Evolutionary conservation across 176 grass and related monocot species (phyloP).

Genomic region (Bolboschoenus planiculmis): DNA sequence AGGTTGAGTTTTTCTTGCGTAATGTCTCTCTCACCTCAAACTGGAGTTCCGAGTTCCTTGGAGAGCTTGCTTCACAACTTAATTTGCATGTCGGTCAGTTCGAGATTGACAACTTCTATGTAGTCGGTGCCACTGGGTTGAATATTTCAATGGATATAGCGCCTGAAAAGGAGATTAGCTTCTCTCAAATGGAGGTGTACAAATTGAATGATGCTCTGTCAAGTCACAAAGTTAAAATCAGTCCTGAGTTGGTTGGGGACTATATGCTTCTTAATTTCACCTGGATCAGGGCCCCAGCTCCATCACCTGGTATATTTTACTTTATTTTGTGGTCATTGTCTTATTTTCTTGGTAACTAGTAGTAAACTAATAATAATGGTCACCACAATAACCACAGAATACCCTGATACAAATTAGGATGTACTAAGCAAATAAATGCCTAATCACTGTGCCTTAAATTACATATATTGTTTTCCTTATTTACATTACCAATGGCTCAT

Average conservation of each 20-base stretch:
- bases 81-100: slow-evolving; percentile 54
- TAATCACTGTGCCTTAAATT: slow-evolving; percentile 1
- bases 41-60: slow-evolving; percentile 79
- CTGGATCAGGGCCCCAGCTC: slow-evolving; percentile 58
- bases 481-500: slow-evolving; percentile 6
- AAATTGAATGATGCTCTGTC: slow-evolving; percentile 68
- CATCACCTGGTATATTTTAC: slow-evolving; percentile 57
- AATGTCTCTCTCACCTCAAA: slow-evolving; percentile 87
- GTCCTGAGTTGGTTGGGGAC: slow-evolving; percentile 69
- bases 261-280: slow-evolving; percentile 94
- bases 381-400: no score
- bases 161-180: slow-evolving; percentile 79
- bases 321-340: slow-evolving; percentile 24
- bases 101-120: slow-evolving; percentile 92
- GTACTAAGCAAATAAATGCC: background rate
- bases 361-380: no score
- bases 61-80: slow-evolving; percentile 76
- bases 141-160: slow-evolving; percentile 98
- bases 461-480: slow-evolving; percentile 16
- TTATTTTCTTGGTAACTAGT: slow-evolving; percentile 13
- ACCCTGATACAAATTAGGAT: background rate
- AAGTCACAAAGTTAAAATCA: slow-evolving; percentile 56
- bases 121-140: slow-evolving; percentile 91
- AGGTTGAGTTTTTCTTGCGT: slow-evolving; percentile 82
- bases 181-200: slow-evolving; percentile 48